Percentiles rank a stretch among this genome's conserved stretches.
phyloP scores from a whole-genome alignment of 108 stramenopile genomes.

The Cyclotella baltica region DNA sequence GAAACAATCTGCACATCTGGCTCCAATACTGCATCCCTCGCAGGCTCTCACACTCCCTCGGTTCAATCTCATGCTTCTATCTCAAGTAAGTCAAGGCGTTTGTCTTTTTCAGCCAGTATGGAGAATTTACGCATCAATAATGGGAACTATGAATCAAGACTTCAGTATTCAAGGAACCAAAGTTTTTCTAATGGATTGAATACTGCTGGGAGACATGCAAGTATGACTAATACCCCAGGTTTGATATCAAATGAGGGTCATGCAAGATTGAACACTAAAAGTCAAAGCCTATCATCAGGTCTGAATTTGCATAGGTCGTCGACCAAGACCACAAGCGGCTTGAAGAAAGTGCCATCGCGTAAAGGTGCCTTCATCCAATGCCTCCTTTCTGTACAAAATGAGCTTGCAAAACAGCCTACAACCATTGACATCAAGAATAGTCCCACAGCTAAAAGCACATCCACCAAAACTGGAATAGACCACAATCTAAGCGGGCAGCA shows the following conservation, averaged over 20 bases:
- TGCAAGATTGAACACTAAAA: neutral
- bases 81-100: neutral
- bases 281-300: neutral
- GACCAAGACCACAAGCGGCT: neutral
- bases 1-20: conserved; percentile 1
- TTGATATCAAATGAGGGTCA: neutral
- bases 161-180: conserved; percentile 4
- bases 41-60: neutral
- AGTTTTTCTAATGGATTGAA: conserved; percentile 28
- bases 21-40: neutral
- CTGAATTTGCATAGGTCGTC: neutral
- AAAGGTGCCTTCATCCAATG: neutral
- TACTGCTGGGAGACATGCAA: neutral
- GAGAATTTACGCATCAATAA: conserved; percentile 14
- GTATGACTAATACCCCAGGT: neutral
- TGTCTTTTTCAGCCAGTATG: conserved; percentile 1
- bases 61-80: neutral
- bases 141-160: neutral
- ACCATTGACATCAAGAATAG: too few relatives aligned
- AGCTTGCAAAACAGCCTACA: neutral
- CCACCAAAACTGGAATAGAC: neutral
- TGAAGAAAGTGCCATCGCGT: neutral
- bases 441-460: neutral
- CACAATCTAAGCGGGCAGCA: conserved; percentile 6
- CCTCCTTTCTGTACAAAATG: neutral